Base-by-base conservation (phyloP, 2,329 filamentous ascomycete species). In the Pseudogymnoascus sp. region DNA sequence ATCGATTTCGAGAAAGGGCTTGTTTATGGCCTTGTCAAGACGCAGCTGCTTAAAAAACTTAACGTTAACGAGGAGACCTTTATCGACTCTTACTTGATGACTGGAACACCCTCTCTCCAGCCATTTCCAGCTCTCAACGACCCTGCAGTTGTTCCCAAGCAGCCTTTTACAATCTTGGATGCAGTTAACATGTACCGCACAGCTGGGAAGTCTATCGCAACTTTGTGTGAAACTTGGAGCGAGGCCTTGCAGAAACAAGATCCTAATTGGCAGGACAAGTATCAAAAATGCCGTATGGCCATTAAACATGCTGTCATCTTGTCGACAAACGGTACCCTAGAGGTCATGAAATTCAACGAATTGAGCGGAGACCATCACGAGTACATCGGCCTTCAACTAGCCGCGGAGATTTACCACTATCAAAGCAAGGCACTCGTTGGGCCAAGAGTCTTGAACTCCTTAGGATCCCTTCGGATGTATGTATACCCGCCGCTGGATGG, bases 391-490 rank as follows among this genome's bases (percentile, higher is more conserved):
- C 85, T 96, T 64, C 89, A 93, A 65, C 81, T 99, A 4, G 92
- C 95, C 0, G 87, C 92, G 41, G 95, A 99, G 75, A 81, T 98
- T 16, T 93, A 93, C 73, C 89, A 91, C 75, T 98, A 98, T 74
- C 81, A 97, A 60, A 92, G 91, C 64, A 87, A 84, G 61, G 95
- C 91, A 35, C 78, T 97, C 46, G 85, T 98, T 67, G 86, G 90
- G 28, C 82, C 91, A 24, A 86, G 90, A 59, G 81, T 96, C 38
- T 82, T 96, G 11, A 90, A 89, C 73, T 93, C 88, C 83, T 85
- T 96, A 69, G 89, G 90, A 4, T 89, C 91, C 62, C 86, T 89
- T 67, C 87, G 93, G 73, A 84, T 96, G 63, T 77, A 89, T 31
- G 83, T 97, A 61, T 82, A 86, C 61, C 89, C 93, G n/a, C 95